A percentile compares a stretch with the other conserved stretches of the same genome.
Evolutionary conservation across 1,139 yeast species (phyloP).

Genomic region (Kurtzmaniella quercitrusa): DNA sequence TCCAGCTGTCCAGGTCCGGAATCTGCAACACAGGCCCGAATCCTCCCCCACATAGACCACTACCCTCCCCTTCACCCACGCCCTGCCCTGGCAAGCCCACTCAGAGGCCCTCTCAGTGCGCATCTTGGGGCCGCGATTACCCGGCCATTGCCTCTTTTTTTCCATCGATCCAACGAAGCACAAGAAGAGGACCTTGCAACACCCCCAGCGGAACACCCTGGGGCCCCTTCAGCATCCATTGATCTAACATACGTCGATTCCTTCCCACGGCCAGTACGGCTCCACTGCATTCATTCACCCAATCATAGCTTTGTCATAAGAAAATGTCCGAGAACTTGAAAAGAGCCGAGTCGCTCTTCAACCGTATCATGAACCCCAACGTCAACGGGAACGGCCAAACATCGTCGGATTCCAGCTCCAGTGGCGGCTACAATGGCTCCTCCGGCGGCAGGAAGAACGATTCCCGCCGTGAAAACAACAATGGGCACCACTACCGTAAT

Average conservation of each 20-base stretch:
- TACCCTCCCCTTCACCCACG: too few species aligned
- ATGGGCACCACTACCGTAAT: constrained; percentile 3
- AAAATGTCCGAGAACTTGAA: constrained; percentile 46
- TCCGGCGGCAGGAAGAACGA: constrained; percentile 8
- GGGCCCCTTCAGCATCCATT: background rate
- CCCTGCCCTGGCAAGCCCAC: too few species aligned
- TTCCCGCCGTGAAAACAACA: constrained; percentile 2
- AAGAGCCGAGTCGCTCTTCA: constrained; percentile 47
- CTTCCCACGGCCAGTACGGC: background rate
- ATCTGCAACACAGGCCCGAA: too few species aligned
- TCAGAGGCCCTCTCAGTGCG: background rate
- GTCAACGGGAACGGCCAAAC: constrained; percentile 8
- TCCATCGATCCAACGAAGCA: background rate
- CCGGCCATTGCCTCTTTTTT: constrained; percentile 1
- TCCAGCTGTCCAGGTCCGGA: too few species aligned
- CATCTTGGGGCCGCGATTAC: background rate
- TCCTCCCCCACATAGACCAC: too few species aligned
- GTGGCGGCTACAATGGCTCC: background rate
- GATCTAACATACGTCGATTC: background rate
- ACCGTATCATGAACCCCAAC: constrained; percentile 44
- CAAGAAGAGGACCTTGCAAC: background rate
- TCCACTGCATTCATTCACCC: background rate
- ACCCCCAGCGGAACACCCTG: too few species aligned
- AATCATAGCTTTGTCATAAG: background rate
- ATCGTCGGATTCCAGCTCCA: background rate